Evolutionary conservation across 345 rosid species (phyloP).

Genomic region (Eucalyptus virginea): DNA sequence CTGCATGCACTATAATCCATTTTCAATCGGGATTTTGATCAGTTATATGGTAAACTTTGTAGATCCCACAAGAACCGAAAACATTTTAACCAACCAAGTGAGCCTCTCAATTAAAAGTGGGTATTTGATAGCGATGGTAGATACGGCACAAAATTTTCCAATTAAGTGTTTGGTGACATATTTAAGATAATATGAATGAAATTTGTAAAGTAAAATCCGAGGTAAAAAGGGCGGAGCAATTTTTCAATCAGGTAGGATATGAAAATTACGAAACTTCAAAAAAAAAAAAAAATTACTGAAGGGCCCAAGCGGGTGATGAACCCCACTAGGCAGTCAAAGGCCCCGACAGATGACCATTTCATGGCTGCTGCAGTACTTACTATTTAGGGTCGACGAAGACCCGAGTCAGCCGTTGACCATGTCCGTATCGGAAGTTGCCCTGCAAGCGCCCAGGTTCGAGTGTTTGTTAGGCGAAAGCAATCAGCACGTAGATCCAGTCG

Average conservation of each 20-base stretch:
- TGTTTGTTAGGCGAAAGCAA: too few relatives aligned
- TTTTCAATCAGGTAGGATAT: accelerated
- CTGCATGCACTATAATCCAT: too few relatives aligned
- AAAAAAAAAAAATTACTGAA: too few relatives aligned
- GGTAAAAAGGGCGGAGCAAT: background rate
- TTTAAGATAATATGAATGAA: background rate
- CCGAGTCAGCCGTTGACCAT: too few relatives aligned
- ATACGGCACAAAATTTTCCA: too few relatives aligned
- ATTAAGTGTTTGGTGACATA: background rate
- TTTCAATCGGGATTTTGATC: too few relatives aligned
- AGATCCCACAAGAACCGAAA: background rate
- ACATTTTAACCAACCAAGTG: background rate
- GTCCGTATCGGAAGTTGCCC: too few relatives aligned
- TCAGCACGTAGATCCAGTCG: too few relatives aligned
- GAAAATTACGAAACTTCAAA: background rate
- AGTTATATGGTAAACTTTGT: too few relatives aligned
- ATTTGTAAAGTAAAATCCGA: background rate
- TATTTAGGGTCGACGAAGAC: too few relatives aligned
- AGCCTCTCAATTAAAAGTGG: background rate
- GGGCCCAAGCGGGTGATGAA: background rate
- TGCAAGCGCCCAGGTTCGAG: background rate
- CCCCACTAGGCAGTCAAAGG: background rate
- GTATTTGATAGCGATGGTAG: background rate
- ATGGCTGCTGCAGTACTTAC: background rate
- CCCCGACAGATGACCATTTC: background rate